Evolutionary conservation across 106 monocot species (phyloP), one percentile per base, ranked within the genome.

Genomic region (Narthecium ossifragum): DNA sequence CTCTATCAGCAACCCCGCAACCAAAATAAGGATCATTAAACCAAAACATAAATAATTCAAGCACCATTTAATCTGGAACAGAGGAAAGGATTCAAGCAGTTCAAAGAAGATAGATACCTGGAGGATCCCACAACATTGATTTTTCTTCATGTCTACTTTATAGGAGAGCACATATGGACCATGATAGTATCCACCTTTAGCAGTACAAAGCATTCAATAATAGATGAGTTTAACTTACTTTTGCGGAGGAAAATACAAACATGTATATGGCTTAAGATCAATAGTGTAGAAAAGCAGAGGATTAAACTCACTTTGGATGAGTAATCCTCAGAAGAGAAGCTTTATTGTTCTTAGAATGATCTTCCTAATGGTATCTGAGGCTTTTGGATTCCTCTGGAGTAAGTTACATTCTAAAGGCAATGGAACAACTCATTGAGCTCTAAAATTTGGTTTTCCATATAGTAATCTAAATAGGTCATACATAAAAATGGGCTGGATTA

Each of bases 281-380:
- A 49, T n/a, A 49, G 21, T 4, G 43, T 6, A 13, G 30, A 26
- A 26, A 26, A 28, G 45, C 1, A 10, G 8, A 8, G 15, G n/a
- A 61, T 17, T 3, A 15, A 1, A 8, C 1, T 8, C 29, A 79
- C 79, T 73, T 73, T 79, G 79, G 11, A 79, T 60, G 13, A 79
- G 38, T 47, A 79, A 36, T 69, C 79, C 79, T 73, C 79, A 79
- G 24, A 79, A 73, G 22, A 79, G 69, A 45, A 79, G 79, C 36
- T 79, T 79, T 9, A 79, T n/a, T 22, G 79, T 73, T 65, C 79
- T 73, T 49, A 65, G 38, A 15, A 69, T 17, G 21, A 79, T 69
- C 38, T 65, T 79, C 59, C 24, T 69, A 0, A 79, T 32, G 30
- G 68, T 53, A 26, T 29, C 29, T 2, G 59, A 15, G 43, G 69